Conservation (phyloP, 225 moss, liverwort and hornwort species). For the Physcomitrium patens region DNA sequence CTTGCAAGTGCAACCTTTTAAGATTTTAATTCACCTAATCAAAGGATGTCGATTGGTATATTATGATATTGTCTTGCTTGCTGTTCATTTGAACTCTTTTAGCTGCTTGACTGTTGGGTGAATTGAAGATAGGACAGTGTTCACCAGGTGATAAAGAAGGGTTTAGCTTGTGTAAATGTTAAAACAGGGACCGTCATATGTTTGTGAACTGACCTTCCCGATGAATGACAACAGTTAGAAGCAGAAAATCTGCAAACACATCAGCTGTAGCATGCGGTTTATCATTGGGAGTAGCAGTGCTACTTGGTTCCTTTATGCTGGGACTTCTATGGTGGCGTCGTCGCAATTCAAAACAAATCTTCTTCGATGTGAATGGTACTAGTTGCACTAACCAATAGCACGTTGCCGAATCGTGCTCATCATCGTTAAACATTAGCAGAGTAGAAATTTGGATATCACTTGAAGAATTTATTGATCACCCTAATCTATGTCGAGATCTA, state of each 20-base stretch:
- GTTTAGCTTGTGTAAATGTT: neutral
- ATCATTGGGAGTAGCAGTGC: slow-evolving; percentile 72
- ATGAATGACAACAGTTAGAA: slow-evolving; percentile 30
- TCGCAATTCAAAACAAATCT: slow-evolving; percentile 74
- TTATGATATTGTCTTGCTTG: neutral
- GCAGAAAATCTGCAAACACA: slow-evolving; percentile 54
- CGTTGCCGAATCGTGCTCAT: neutral
- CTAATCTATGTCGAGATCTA: neutral
- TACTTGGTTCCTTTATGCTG: slow-evolving; percentile 71
- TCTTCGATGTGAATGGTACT: slow-evolving; percentile 91
- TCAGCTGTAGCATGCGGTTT: slow-evolving; percentile 82
- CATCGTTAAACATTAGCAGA: neutral
- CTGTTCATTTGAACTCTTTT: neutral
- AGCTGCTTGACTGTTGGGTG: neutral
- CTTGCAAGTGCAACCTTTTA: neutral
- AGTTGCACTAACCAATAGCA: slow-evolving; percentile 9
- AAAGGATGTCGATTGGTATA: neutral
- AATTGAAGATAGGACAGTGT: neutral
- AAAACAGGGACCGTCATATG: neutral
- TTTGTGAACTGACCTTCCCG: slow-evolving; percentile 1
- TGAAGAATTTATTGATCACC: neutral
- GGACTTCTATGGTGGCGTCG: slow-evolving; percentile 88
- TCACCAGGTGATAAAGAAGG: neutral
- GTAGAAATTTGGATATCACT: neutral
- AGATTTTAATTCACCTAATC: neutral